Evolutionary conservation across 495 filamentous ascomycete species (phyloP).

Genomic region (Xylaria acuta): DNA sequence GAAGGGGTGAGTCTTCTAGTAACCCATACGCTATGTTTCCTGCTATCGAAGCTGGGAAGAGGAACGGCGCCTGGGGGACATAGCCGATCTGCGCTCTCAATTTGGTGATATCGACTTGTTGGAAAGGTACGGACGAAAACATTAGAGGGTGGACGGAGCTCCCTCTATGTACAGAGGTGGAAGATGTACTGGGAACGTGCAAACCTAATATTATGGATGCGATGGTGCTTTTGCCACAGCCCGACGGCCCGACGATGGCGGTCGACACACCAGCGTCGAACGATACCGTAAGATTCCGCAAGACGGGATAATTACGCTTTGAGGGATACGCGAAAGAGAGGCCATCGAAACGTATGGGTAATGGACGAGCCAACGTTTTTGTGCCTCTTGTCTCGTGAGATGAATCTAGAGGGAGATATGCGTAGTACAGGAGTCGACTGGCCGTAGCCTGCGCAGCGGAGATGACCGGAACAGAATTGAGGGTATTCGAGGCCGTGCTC

Average conservation of each 20-base stretch:
- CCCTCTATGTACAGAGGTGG: background rate
- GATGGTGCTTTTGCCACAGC: slow-evolving; percentile 89
- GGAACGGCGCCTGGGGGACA: slow-evolving; percentile 77
- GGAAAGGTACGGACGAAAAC: slow-evolving; percentile 62
- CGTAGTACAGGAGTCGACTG: slow-evolving; percentile 73
- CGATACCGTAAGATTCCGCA: slow-evolving; percentile 65
- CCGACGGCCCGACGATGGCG: slow-evolving; percentile 82
- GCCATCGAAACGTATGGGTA: slow-evolving; percentile 66
- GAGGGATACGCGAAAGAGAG: slow-evolving; percentile 75
- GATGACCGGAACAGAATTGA: slow-evolving; percentile 81
- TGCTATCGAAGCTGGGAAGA: slow-evolving; percentile 75
- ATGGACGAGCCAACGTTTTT: slow-evolving; percentile 53
- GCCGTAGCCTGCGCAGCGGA: slow-evolving; percentile 74
- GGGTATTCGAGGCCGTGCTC: slow-evolving; percentile 69
- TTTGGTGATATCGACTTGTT: slow-evolving; percentile 61
- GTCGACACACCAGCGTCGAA: slow-evolving; percentile 66
- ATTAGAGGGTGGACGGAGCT: slow-evolving; percentile 50
- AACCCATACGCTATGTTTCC: slow-evolving; percentile 87
- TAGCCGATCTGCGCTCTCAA: slow-evolving; percentile 74
- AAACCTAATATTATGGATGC: slow-evolving; percentile 69
- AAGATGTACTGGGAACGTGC: slow-evolving; percentile 38
- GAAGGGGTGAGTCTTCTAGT: slow-evolving; percentile 48
- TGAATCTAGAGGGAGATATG: slow-evolving; percentile 54
- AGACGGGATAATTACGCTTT: slow-evolving; percentile 56
- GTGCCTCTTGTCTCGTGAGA: slow-evolving; percentile 68